Evolutionary conservation across 208 protist species (phyloP), one percentile per base, ranked within the genome.

Genomic region (Acanthamoeba sp.): DNA sequence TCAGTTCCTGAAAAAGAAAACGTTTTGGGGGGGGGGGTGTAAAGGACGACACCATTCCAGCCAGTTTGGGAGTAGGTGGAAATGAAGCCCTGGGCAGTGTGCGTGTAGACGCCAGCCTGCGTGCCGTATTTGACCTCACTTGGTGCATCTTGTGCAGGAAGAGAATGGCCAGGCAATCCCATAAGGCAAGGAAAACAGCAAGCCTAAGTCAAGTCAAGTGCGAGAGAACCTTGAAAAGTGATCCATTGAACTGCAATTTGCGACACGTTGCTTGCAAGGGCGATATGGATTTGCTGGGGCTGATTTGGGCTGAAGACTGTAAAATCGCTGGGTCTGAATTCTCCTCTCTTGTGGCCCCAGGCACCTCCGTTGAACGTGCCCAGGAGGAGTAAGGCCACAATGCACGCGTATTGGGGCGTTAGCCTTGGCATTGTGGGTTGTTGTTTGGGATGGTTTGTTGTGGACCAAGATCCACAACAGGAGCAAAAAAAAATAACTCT

Each of bases 271-370:
- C 55, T 71, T 9, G 6, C 57, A 10, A 91, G 59, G 5, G 55
- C 18, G 85, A 91, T 64, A 38, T 91, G 85, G 9, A 91, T 55
- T 48, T 91, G 85, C 38, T 71, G 50, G 18, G 85, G 85, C 34
- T 91, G 59, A 71, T 29, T 59, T 0, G 78, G 78, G 18, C 32
- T 38, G 48, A 87, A 59, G 22, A 87, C 78, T 38, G 34, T 9
- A n/a, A 87, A 87, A 59, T 87, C 78, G 29, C 16, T 38, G 7
- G 22, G 45, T 29, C 78, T 50, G 40, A 42, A 84, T 38, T 27
- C 24, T 50, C 40, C 32, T 5, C 40, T 84, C 34, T 52, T n/a
- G 73, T 84, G 73, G 14, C 38, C 73, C 40, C 32, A 18, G 34
- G 40, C 73, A 52, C 73, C n/a, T n/a, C n/a, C n/a, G 0, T 76